phyloP scores from a whole-genome alignment of 805 yeast species.

The Candida arabinofermentans region DNA sequence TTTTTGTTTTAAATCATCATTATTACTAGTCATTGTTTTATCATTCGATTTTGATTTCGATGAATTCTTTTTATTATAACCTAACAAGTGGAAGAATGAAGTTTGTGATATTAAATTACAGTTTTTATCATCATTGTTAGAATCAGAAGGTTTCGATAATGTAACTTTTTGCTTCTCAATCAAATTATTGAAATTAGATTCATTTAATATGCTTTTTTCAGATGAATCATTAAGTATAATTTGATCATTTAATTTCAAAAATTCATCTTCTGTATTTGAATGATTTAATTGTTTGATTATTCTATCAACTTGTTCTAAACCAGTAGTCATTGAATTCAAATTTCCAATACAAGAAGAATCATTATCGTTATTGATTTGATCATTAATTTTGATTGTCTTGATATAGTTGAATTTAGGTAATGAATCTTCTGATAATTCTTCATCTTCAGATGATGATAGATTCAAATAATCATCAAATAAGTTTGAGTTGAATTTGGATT shows the following conservation, averaged over 20 bases:
- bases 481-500: conserved; percentile 3
- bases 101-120: conserved; percentile 25
- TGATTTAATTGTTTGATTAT: conserved; percentile 22
- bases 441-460: conserved; percentile 25
- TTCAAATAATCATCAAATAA: conserved; percentile 20
- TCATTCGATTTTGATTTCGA: not conserved
- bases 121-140: conserved; percentile 5
- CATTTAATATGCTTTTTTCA: not conserved
- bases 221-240: conserved; percentile 4
- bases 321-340: conserved; percentile 22
- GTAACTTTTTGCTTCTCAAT: conserved; percentile 2
- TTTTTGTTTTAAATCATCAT: not conserved
- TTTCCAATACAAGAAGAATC: conserved; percentile 2
- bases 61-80: conserved; percentile 9
- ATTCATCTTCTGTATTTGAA: conserved; percentile 15
- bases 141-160: conserved; percentile 1
- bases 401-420: conserved; percentile 11
- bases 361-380: too few relatives aligned
- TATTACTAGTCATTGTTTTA: not conserved
- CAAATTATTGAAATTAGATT: conserved; percentile 7
- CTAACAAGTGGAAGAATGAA: conserved; percentile 20
- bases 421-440: conserved; percentile 15
- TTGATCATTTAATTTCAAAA: conserved; percentile 14
- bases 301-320: conserved; percentile 28
- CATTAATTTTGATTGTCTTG: conserved; percentile 8